Base-by-base conservation (phyloP, 495 filamentous ascomycete species). In the Chaetomium cochliodes region DNA sequence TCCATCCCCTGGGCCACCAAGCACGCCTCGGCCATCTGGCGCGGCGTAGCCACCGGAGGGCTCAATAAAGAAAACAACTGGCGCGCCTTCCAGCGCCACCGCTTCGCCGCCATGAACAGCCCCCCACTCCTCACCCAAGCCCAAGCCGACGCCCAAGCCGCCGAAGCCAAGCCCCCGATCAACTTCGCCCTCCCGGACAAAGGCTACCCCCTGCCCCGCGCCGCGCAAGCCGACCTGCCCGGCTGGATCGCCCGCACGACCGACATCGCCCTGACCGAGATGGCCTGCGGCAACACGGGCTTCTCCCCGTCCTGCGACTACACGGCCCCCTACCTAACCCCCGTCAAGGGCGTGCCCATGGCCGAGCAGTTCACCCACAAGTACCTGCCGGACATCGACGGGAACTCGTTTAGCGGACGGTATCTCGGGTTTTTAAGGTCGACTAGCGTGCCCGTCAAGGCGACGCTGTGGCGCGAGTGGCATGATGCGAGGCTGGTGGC, bases 381-480 rank as follows among this genome's bases (percentile, higher is more conserved):
- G 64, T 82, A 76, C 64, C 76, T 92, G 0, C 81, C 86, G 9
- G 88, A 92, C 62, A 83, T 92, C 20, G 89, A 92, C 66, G 89
- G 89, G 25, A 88, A 91, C 75, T 85, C 82, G n/a, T 91, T 91
- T 74, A 87, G 82, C 25, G 89, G 88, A 4, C 82, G 89, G 20
- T 92, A 88, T 77, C 82, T 86, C 4, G 86, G 85, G 6, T 91
- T 91, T 69, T 75, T 89, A 20, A 78, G 85, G 58, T 86, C 82
- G 53, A 88, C 84, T 25, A 85, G 82, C 18, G 66, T 92, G 11
- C 85, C 86, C 0, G 80, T 91, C 74, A 92, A 91, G 71, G 85
- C 88, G 0, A 90, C 89, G 9, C 81, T 92, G 41, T 91, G 88
- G 79, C 79, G 84, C 11, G 89, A 91, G 74, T 91, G 88, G 89